Evolutionary conservation across 306 rosid species (phyloP), one percentile per base, ranked within the genome.

Genomic region (Sphenostylis stenocarpa): DNA sequence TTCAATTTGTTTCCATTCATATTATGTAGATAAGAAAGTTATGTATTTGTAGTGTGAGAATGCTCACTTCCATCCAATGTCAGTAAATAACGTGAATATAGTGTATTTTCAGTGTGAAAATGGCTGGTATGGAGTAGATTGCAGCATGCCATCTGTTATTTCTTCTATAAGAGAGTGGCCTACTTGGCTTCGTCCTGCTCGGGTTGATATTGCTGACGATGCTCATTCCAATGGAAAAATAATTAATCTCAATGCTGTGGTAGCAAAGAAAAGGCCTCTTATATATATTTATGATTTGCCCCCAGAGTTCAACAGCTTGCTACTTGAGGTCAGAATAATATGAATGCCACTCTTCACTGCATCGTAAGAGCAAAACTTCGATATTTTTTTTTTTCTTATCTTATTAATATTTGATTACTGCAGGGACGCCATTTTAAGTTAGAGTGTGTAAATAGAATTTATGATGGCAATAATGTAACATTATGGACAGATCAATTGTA

Each of bases 91-190:
- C 78, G 51, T 62, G 69, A 83, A 70, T 78, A 41, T 80, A 33
- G 53, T 75, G 38, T 76, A 60, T 65, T 82, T 87, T 70, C 97
- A 95, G 99, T 95, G 99, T 85, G 60, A 82, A 56, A 89, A 79
- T 84, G 97, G 97, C 55, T 92, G 99, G 99, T 92, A 90, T 72
- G 99, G 99, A 88, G 85, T 84, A 72, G 99, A 95, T 87, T 95
- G 99, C 86, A 95, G 97, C 82, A 83, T 78, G 75, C 99, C 99
- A 36, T 92, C 99, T 23, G 90, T 84, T 36, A 51, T 63, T 49
- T 87, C 90, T 15, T 89, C 97, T 28, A 72, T 90, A 77, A 79
- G 73, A 75, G 97, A 90, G 58, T 95, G 99, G 99, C 99, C 99
- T 51, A 79, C 70, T 69, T 92, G 97, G 99, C 96, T 92, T 75